Conservation (phyloP, 2,329 filamentous ascomycete genomes). For the Xylaria digitata region DNA sequence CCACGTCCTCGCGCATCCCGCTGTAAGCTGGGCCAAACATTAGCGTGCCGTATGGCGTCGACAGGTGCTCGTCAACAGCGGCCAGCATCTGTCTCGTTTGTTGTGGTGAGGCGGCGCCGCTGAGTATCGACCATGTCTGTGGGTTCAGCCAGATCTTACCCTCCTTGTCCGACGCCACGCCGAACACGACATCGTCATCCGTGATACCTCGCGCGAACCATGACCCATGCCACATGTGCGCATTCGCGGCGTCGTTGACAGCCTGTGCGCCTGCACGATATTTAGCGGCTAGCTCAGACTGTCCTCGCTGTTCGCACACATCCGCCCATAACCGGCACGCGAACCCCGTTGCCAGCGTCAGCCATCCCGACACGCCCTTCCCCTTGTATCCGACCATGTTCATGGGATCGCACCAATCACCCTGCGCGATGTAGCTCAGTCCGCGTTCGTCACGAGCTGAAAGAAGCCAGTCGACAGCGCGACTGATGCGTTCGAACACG, state of each 20-base stretch:
- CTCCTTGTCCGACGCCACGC: constrained; percentile 61
- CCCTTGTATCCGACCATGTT: constrained; percentile 72
- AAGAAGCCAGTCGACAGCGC: constrained; percentile 69
- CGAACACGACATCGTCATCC: constrained; percentile 64
- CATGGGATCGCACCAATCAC: constrained; percentile 71
- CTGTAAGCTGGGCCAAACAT: constrained; percentile 68
- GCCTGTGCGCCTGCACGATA: constrained; percentile 58
- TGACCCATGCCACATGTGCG: constrained; percentile 65
- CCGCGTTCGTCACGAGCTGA: constrained; percentile 62
- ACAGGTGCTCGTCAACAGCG: constrained; percentile 62
- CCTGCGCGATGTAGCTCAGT: constrained; percentile 67
- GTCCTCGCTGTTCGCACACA: constrained; percentile 60
- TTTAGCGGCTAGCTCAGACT: constrained; percentile 55
- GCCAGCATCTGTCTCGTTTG: constrained; percentile 59
- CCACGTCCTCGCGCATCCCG: constrained; percentile 68
- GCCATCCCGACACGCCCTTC: constrained; percentile 67
- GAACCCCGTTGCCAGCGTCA: constrained; percentile 66
- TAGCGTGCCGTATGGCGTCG: constrained; percentile 63
- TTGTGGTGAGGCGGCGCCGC: constrained; percentile 59
- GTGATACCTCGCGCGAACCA: constrained; percentile 70
- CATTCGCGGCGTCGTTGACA: constrained; percentile 63
- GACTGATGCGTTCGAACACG: constrained; percentile 65
- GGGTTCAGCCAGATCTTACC: constrained; percentile 70
- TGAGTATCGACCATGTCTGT: constrained; percentile 66
- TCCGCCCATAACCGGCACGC: constrained; percentile 64